phyloP scores from a whole-genome alignment of 2,329 filamentous ascomycete species.

The Thyridium curvatum region DNA sequence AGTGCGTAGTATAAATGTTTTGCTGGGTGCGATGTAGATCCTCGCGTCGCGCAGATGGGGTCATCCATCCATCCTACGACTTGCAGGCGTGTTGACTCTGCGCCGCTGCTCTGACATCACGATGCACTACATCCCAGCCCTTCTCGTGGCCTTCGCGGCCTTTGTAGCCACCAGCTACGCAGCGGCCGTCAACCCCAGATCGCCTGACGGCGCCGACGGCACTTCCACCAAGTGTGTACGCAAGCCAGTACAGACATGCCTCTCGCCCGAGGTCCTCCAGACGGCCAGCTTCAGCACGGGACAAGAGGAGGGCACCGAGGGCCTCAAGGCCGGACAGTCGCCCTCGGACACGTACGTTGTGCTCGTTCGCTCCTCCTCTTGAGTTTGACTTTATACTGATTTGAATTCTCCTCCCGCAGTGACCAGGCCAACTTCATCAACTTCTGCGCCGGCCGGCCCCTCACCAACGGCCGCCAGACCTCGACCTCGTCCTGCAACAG shows the following conservation, averaged over 20 bases:
- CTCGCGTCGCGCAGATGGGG: too few species aligned
- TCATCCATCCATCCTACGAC: too few species aligned
- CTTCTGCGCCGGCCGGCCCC: constrained; percentile 45
- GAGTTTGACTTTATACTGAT: background rate
- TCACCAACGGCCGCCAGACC: constrained; percentile 49
- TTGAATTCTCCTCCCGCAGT: constrained; percentile 16
- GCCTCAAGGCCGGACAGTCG: constrained; percentile 19
- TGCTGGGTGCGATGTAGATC: too few species aligned
- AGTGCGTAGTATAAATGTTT: too few species aligned
- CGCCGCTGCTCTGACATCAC: too few species aligned
- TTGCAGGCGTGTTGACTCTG: too few species aligned
- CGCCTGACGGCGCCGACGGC: background rate
- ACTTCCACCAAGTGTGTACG: background rate
- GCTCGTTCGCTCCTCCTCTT: background rate
- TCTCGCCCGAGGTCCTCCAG: constrained; percentile 34
- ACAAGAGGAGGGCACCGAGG: constrained; percentile 21
- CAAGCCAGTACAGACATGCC: constrained; percentile 9
- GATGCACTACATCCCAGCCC: too few species aligned
- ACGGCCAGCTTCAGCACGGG: constrained; percentile 30
- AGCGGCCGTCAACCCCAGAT: too few species aligned
- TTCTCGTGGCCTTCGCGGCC: too few species aligned
- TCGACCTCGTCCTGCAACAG: constrained; percentile 48
- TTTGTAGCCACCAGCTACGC: too few species aligned
- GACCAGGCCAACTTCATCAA: constrained; percentile 48
- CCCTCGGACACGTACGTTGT: constrained; percentile 36